Conservation (phyloP, 148 eudicot species). For the Beta vulgaris region DNA sequence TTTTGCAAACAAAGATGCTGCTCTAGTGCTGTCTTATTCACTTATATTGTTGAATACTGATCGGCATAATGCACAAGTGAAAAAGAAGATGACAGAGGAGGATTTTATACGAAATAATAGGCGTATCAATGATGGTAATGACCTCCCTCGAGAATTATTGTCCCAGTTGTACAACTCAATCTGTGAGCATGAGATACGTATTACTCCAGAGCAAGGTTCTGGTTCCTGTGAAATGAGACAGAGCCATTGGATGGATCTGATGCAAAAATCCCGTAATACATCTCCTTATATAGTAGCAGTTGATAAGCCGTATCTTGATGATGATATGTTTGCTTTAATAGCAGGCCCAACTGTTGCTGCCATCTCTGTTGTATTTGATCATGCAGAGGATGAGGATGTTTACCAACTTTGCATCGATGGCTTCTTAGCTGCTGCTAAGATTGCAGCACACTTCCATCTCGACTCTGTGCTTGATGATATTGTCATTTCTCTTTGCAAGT, state of each 20-base stretch:
- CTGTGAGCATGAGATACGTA: conserved; percentile 77
- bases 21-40: conserved; percentile 81
- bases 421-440: conserved; percentile 70
- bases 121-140: conserved; percentile 81
- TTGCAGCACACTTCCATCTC: conserved; percentile 66
- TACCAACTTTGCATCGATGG: conserved; percentile 84
- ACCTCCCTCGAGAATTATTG: conserved; percentile 81
- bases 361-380: conserved; percentile 89
- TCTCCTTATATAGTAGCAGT: conserved; percentile 60
- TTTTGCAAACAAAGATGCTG: conserved; percentile 90
- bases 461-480: conserved; percentile 73
- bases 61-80: conserved; percentile 87
- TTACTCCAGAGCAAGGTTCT: conserved; percentile 69
- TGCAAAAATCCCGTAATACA: conserved; percentile 59
- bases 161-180: conserved; percentile 73
- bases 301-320: conserved; percentile 64
- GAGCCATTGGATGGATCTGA: conserved; percentile 79
- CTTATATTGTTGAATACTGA: conserved; percentile 90
- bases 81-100: conserved; percentile 94
- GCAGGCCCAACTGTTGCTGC: conserved; percentile 94
- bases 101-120: conserved; percentile 90
- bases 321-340: conserved; percentile 74
- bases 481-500: conserved; percentile 85
- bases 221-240: conserved; percentile 56
- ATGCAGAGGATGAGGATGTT: conserved; percentile 78